Percentiles rank a stretch among this genome's conserved stretches.
Evolutionary conservation across 768 basidiomycete genomes (phyloP).

Genomic region (Hydnomerulius pinastri): DNA sequence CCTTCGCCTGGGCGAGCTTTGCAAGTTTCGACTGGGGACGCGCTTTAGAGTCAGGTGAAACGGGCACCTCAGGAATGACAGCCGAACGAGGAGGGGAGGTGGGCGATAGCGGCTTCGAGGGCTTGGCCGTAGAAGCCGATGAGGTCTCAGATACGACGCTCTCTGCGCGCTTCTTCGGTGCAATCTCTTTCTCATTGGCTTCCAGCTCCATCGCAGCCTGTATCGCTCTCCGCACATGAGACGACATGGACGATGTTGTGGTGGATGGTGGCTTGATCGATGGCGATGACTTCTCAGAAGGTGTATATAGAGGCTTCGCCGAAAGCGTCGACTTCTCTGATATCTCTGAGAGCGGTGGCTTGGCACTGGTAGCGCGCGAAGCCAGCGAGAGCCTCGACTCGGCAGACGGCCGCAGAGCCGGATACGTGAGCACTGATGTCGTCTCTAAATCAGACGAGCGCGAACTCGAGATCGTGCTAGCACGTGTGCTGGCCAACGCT

Average conservation of each 20-base stretch:
- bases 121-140: slow-evolving; percentile 26
- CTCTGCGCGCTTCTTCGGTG: slow-evolving; percentile 11
- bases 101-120: slow-evolving; percentile 16
- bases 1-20: slow-evolving; percentile 66
- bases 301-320: slow-evolving; percentile 28
- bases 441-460: slow-evolving; percentile 54
- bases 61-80: slow-evolving; percentile 13
- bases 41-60: slow-evolving; percentile 18
- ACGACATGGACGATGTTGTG: slow-evolving; percentile 53
- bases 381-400: slow-evolving; percentile 46
- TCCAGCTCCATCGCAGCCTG: slow-evolving; percentile 67
- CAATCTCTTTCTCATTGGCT: slow-evolving; percentile 42
- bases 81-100: slow-evolving; percentile 24
- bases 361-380: slow-evolving; percentile 24
- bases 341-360: slow-evolving; percentile 12
- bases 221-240: slow-evolving; percentile 65
- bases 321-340: slow-evolving; percentile 22
- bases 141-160: slow-evolving; percentile 15
- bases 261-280: slow-evolving; percentile 28
- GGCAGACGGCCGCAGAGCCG: slow-evolving; percentile 65
- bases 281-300: slow-evolving; percentile 27
- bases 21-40: slow-evolving; percentile 72
- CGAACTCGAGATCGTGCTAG: slow-evolving; percentile 53
- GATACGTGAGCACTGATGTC: slow-evolving; percentile 72
- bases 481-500: slow-evolving; percentile 64